phyloP scores from a whole-genome alignment of 148 eudicot genomes.

The Heliosperma pusillum region DNA sequence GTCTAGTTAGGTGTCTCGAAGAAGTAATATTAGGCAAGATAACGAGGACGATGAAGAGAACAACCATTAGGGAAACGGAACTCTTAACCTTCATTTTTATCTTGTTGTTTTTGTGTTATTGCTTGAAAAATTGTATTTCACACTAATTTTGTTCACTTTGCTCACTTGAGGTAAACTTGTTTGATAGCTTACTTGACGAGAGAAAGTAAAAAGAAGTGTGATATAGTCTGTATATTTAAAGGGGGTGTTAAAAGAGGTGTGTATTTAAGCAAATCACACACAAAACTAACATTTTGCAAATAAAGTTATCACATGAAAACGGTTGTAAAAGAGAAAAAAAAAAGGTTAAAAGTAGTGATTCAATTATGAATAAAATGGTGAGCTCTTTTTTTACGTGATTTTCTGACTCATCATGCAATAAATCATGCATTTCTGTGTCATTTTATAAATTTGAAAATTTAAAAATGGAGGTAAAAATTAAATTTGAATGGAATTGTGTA shows the following conservation, averaged over 20 bases:
- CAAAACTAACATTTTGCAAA: background rate
- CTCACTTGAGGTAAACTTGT: too few relatives aligned
- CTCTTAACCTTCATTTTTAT: slow-evolving; percentile 9
- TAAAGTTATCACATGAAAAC: slow-evolving; percentile 41
- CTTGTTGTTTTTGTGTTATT: background rate
- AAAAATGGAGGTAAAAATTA: background rate
- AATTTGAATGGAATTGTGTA: background rate
- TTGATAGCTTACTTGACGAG: too few relatives aligned
- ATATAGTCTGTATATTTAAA: slow-evolving; percentile 12
- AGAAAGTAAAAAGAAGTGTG: background rate
- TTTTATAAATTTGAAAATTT: slow-evolving; percentile 13
- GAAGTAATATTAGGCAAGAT: slow-evolving; percentile 24
- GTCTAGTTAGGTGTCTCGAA: slow-evolving; percentile 36
- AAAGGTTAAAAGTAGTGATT: too few relatives aligned
- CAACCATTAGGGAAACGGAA: slow-evolving; percentile 9
- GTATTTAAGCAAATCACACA: slow-evolving; percentile 49
- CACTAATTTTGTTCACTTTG: too few relatives aligned
- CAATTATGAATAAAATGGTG: background rate
- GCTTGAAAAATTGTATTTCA: too few relatives aligned
- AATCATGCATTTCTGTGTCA: slow-evolving; percentile 2
- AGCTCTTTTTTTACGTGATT: slow-evolving; percentile 14
- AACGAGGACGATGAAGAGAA: slow-evolving; percentile 24
- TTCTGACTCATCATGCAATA: slow-evolving; percentile 28
- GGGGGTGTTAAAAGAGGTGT: slow-evolving; percentile 16
- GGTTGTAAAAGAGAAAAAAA: too few relatives aligned